phyloP scores from a whole-genome alignment of 768 basidiomycete species.

The Boletus coccyginus region DNA sequence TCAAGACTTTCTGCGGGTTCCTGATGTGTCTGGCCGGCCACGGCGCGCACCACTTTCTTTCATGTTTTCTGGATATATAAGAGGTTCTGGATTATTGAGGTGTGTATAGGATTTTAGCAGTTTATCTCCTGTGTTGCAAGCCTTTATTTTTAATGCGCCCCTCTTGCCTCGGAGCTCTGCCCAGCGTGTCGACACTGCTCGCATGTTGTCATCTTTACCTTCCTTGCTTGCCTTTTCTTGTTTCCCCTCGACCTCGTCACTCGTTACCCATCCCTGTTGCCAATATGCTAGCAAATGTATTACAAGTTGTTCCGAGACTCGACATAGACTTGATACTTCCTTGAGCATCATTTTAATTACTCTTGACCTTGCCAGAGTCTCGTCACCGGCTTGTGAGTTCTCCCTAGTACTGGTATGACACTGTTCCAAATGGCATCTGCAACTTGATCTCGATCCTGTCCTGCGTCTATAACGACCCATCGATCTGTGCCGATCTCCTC shows the following conservation, averaged over 20 bases:
- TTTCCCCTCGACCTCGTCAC: constrained; percentile 2
- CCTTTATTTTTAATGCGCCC: constrained; percentile 11
- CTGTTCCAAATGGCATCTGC: constrained; percentile 52
- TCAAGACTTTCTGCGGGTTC: constrained; percentile 65
- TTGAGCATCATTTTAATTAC: not conserved
- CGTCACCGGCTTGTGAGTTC: constrained; percentile 41
- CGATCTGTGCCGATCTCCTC: constrained; percentile 42
- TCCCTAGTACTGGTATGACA: constrained; percentile 41
- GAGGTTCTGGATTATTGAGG: constrained; percentile 15
- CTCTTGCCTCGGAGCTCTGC: constrained; percentile 6
- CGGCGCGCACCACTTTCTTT: constrained; percentile 3
- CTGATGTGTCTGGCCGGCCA: constrained; percentile 13
- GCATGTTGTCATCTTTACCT: constrained; percentile 5
- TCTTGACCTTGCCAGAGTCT: constrained; percentile 45
- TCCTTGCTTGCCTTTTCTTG: constrained; percentile 12
- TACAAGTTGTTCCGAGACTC: constrained; percentile 12
- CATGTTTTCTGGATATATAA: constrained; percentile 16
- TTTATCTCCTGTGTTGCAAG: constrained; percentile 14
- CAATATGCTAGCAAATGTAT: constrained; percentile 28
- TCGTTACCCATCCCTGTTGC: constrained; percentile 19
- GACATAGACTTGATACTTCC: constrained; percentile 3
- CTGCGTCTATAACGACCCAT: constrained; percentile 67
- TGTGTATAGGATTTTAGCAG: constrained; percentile 16
- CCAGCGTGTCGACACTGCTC: constrained; percentile 8
- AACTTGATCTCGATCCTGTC: constrained; percentile 47